These are phyloP conservation scores for Lizonia empirigonia DNA, from an alignment of 2,329 filamentous ascomycete genomes.

Conservation along the genomic window DNA sequence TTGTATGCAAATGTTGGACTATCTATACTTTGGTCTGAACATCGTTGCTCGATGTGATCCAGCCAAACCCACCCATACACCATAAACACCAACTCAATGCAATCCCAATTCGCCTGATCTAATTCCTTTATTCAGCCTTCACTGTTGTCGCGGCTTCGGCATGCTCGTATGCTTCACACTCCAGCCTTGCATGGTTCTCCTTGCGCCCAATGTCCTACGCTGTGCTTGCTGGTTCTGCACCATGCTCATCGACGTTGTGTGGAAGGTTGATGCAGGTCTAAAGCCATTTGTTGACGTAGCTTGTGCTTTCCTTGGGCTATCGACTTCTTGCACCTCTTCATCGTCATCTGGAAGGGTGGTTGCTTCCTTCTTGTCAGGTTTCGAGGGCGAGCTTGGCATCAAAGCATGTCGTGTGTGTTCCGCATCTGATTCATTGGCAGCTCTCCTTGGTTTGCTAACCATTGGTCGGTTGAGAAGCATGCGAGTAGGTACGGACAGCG, in stretches of 20 bases:
- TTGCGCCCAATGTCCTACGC: conserved; percentile 58
- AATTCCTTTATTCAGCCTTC: not conserved
- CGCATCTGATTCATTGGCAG: conserved; percentile 27
- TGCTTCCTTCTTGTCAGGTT: conserved; percentile 30
- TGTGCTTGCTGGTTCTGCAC: conserved; percentile 35
- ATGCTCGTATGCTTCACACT: conserved; percentile 44
- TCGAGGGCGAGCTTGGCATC: conserved; percentile 51
- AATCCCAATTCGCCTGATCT: not conserved
- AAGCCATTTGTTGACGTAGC: conserved; percentile 24
- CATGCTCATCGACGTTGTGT: conserved; percentile 51
- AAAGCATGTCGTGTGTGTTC: conserved; percentile 55
- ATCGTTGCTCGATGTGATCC: not conserved
- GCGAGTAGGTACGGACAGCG: conserved; percentile 38
- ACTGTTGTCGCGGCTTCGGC: conserved; percentile 35
- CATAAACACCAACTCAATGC: not conserved
- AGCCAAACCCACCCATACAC: too few relatives aligned
- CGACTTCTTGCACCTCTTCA: conserved; percentile 7
- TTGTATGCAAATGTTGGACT: not conserved
- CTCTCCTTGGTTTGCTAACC: conserved; percentile 36
- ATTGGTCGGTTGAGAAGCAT: conserved; percentile 43
- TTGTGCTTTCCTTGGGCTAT: conserved; percentile 18
- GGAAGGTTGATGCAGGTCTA: conserved; percentile 50
- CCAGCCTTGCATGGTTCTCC: conserved; percentile 59
- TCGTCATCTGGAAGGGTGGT: conserved; percentile 6
- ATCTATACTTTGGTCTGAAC: too few relatives aligned